Evolutionary conservation across 2,329 filamentous ascomycete species (phyloP).

Genomic region (Cephalotrichum gorgonifer): DNA sequence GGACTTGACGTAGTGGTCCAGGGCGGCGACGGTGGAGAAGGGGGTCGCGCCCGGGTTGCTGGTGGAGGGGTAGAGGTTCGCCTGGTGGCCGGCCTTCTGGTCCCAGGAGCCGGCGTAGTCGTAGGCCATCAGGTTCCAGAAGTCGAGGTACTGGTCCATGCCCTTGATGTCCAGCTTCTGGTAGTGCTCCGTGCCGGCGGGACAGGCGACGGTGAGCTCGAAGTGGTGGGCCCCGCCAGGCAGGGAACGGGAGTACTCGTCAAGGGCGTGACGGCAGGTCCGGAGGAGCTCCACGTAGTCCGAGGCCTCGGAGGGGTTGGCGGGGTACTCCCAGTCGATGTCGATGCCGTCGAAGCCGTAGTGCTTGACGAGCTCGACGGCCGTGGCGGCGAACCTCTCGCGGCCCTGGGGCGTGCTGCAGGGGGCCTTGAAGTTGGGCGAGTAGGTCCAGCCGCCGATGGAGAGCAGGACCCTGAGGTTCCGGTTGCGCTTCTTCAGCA

Average conservation of each 20-base stretch:
- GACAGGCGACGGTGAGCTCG: conserved; percentile 54
- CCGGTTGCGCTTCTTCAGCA: conserved; percentile 72
- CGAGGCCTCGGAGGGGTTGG: conserved; percentile 40
- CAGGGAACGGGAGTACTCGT: conserved; percentile 40
- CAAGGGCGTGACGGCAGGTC: conserved; percentile 45
- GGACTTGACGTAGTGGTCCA: conserved; percentile 57
- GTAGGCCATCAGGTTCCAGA: conserved; percentile 82
- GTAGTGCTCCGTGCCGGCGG: conserved; percentile 53
- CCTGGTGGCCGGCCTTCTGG: conserved; percentile 58
- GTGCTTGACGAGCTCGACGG: conserved; percentile 67
- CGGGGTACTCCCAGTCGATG: conserved; percentile 60
- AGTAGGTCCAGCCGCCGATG: conserved; percentile 91
- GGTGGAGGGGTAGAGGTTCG: conserved; percentile 59
- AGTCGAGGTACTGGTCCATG: conserved; percentile 59
- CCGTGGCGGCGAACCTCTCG: conserved; percentile 59
- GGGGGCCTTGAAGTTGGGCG: conserved; percentile 67
- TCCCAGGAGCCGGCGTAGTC: conserved; percentile 85
- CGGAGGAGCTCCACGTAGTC: conserved; percentile 50
- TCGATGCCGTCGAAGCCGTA: conserved; percentile 68
- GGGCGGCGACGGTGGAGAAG: conserved; percentile 62
- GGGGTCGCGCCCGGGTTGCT: conserved; percentile 57
- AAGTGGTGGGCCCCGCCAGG: conserved; percentile 38
- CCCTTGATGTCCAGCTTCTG: conserved; percentile 48
- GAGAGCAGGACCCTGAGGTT: conserved; percentile 78
- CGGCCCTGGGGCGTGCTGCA: conserved; percentile 63